phyloP scores from a whole-genome alignment of 2,329 filamentous ascomycete species.

The Salinomyces thailandicus region DNA sequence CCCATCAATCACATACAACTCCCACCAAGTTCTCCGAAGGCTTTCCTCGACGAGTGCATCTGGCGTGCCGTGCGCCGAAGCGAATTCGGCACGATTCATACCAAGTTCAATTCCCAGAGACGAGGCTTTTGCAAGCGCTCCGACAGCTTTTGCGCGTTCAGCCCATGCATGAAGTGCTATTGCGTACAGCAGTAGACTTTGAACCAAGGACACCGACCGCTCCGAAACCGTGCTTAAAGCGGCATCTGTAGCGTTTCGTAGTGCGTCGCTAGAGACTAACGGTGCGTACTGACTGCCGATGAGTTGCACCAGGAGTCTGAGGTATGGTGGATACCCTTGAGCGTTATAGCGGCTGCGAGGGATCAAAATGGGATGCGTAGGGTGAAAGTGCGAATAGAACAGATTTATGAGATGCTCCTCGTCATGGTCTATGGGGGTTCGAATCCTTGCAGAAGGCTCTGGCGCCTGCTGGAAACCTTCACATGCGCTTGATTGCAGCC shows the following conservation, averaged over 20 bases:
- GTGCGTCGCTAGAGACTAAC: slow-evolving; percentile 34
- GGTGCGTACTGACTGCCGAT: slow-evolving; percentile 46
- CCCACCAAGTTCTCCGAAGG: slow-evolving; percentile 88
- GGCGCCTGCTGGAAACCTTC: too few relatives aligned
- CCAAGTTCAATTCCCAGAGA: slow-evolving; percentile 64
- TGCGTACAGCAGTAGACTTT: slow-evolving; percentile 65
- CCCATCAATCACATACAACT: slow-evolving; percentile 67
- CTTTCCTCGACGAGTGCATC: slow-evolving; percentile 67
- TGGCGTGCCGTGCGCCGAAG: slow-evolving; percentile 51
- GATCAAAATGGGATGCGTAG: slow-evolving; percentile 46
- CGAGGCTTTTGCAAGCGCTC: slow-evolving; percentile 58
- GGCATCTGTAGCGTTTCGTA: slow-evolving; percentile 27
- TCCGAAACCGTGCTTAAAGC: background rate
- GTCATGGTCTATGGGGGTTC: slow-evolving; percentile 11
- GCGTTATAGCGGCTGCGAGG: slow-evolving; percentile 34
- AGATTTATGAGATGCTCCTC: slow-evolving; percentile 38
- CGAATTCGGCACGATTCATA: slow-evolving; percentile 60
- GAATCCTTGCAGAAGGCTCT: background rate
- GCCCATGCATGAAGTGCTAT: slow-evolving; percentile 71
- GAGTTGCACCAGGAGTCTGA: slow-evolving; percentile 47
- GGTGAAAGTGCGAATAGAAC: slow-evolving; percentile 47
- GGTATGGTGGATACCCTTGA: slow-evolving; percentile 35
- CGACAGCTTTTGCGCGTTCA: slow-evolving; percentile 49
- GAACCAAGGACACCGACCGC: slow-evolving; percentile 48
- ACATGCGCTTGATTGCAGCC: too few relatives aligned